A percentile compares a stretch with the other conserved stretches of the same genome.
These are phyloP conservation scores for Postia placenta DNA, from an alignment of 768 basidiomycete species.

Conservation along the genomic window DNA sequence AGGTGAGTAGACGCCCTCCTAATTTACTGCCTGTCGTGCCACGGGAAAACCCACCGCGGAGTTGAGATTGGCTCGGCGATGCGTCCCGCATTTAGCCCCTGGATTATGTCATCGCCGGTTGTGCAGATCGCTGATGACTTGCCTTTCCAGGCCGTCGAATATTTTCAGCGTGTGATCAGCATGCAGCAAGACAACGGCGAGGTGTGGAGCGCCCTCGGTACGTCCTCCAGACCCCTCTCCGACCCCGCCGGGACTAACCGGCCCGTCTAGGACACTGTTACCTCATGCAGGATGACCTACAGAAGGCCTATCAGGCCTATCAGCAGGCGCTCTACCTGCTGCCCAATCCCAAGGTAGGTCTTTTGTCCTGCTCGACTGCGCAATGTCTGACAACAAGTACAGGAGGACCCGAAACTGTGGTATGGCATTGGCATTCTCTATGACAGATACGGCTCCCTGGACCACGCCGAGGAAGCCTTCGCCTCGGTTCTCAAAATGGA, in stretches of 20 bases:
- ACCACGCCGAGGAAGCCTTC: slow-evolving; percentile 99
- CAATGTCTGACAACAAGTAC: too few relatives aligned
- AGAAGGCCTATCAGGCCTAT: slow-evolving; percentile 97
- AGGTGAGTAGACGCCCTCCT: slow-evolving; percentile 45
- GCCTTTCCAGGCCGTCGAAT: slow-evolving; percentile 78
- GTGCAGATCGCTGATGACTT: slow-evolving; percentile 10
- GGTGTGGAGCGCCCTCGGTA: slow-evolving; percentile 95
- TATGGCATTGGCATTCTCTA: slow-evolving; percentile 99
- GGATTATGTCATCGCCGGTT: slow-evolving; percentile 6
- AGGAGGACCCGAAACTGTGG: slow-evolving; percentile 98
- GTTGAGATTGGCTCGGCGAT: slow-evolving; percentile 7
- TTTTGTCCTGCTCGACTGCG: slow-evolving; percentile 1
- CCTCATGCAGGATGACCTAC: slow-evolving; percentile 98
- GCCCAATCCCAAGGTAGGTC: slow-evolving; percentile 83
- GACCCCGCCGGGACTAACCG: not conserved
- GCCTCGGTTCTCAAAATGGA: slow-evolving; percentile 95
- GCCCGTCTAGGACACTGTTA: slow-evolving; percentile 83
- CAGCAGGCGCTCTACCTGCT: slow-evolving; percentile 96
- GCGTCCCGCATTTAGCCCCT: slow-evolving; percentile 4
- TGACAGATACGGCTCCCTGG: slow-evolving; percentile 95
- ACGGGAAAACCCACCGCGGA: slow-evolving; percentile 2
- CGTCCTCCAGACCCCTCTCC: slow-evolving; percentile 18
- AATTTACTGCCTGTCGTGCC: slow-evolving; percentile 1
- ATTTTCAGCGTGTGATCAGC: slow-evolving; percentile 87
- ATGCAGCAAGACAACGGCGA: slow-evolving; percentile 96